Evolutionary conservation across 2,329 filamentous ascomycete genomes (phyloP).

Genomic region (Ceratocystis diversiconidia): DNA sequence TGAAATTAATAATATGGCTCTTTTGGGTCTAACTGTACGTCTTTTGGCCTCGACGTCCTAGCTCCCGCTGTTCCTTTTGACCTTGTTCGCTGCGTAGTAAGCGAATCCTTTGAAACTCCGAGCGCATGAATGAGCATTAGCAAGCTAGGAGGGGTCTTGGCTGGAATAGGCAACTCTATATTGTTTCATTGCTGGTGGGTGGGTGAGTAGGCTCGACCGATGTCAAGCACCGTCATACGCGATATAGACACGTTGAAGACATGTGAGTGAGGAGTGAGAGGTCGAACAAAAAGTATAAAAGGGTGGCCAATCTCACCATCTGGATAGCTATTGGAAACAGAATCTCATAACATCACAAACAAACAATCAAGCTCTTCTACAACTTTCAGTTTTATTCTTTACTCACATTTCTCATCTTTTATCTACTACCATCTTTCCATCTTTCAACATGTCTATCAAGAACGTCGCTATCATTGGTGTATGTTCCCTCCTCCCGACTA

Average conservation of each 20-base stretch:
- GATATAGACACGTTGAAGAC: not conserved
- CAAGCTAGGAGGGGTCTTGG: not conserved
- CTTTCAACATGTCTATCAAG: slow-evolving; percentile 22
- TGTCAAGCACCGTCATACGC: not conserved
- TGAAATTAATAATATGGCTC: not conserved
- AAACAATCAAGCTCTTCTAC: not conserved
- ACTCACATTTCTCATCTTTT: not conserved
- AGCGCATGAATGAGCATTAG: not conserved
- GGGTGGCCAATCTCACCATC: not conserved
- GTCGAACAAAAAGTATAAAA: not conserved
- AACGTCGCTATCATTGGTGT: slow-evolving; percentile 29
- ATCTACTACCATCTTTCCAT: not conserved
- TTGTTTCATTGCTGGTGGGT: not conserved
- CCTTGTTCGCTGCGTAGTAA: not conserved
- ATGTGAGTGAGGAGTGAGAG: not conserved
- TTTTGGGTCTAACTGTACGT: not conserved
- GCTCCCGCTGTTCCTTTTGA: not conserved
- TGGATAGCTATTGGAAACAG: not conserved
- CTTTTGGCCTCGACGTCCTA: not conserved
- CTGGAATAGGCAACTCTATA: not conserved
- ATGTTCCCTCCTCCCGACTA: not conserved
- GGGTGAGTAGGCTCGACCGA: not conserved
- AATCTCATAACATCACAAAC: not conserved
- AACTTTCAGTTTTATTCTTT: not conserved
- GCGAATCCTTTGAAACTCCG: slow-evolving; percentile 1